Percentiles rank a stretch among this genome's conserved stretches.
Conservation (phyloP, 2,329 filamentous ascomycete genomes). For the Scorias spongiosa region DNA sequence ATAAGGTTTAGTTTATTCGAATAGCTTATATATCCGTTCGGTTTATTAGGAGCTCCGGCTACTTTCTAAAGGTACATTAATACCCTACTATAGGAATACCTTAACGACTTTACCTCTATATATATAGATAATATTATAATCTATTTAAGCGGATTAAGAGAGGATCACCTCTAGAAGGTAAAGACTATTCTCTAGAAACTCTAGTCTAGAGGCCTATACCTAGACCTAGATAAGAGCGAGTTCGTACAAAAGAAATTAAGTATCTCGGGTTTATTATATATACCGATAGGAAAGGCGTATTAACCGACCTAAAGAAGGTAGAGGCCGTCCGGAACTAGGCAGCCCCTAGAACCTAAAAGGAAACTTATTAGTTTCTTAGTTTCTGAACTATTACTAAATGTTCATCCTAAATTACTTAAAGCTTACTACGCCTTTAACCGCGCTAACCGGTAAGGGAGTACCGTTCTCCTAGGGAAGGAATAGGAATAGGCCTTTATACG, state of each 20-base stretch:
- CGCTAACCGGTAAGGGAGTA: conserved; percentile 5
- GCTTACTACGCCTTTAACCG: conserved; percentile 4
- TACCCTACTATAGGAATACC: conserved; percentile 4
- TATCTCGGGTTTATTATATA: not conserved
- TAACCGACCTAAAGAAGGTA: conserved; percentile 1
- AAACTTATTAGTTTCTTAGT: no score
- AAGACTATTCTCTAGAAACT: not conserved
- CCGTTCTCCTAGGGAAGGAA: conserved; percentile 5
- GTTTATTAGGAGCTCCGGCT: conserved; percentile 6
- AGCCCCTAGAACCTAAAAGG: no score
- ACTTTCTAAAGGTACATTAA: conserved; percentile 13
- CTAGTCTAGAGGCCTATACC: not conserved
- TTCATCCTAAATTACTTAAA: conserved; percentile 1
- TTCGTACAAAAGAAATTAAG: no score
- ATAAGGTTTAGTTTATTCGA: conserved; percentile 7
- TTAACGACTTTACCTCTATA: conserved; percentile 3
- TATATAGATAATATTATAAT: no score
- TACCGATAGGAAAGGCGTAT: conserved; percentile 1
- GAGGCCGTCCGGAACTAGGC: not conserved
- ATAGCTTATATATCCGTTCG: conserved; percentile 10
- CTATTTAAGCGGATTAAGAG: no score
- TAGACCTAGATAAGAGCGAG: not conserved
- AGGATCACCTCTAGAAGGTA: no score
- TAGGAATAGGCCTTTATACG: no score
- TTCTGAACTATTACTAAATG: no score